Conservation (phyloP, 2,329 filamentous ascomycete species). For the Cercospora zeae-maydis region DNA sequence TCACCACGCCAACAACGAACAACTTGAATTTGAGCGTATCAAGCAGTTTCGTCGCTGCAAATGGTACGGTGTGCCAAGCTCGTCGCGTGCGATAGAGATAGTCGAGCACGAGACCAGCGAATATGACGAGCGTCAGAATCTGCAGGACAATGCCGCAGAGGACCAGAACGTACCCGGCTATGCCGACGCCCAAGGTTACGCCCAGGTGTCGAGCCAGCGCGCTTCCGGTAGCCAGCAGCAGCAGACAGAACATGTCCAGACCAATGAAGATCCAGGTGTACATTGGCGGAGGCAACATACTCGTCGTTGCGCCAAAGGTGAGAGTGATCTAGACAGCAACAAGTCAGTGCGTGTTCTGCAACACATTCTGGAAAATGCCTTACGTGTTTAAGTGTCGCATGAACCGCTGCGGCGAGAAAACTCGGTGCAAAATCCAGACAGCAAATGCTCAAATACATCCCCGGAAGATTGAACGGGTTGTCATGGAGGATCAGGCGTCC, state of each 20-base stretch:
- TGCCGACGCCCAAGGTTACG: background rate
- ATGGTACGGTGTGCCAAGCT: conserved; percentile 10
- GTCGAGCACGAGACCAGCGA: conserved; percentile 5
- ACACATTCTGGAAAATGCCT: background rate
- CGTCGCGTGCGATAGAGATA: conserved; percentile 6
- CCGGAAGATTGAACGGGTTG: conserved; percentile 2
- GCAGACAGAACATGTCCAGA: conserved; percentile 9
- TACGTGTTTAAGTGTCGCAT: conserved; percentile 9
- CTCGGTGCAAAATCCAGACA: conserved; percentile 10
- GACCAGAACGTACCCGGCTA: background rate
- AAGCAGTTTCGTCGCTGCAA: conserved; percentile 9
- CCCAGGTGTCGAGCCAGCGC: background rate
- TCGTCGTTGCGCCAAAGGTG: conserved; percentile 9
- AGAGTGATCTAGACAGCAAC: background rate
- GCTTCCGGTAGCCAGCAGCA: background rate
- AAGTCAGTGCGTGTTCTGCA: background rate
- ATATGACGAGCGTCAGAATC: conserved; percentile 5
- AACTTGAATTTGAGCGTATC: conserved; percentile 10
- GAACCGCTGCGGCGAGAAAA: conserved; percentile 8
- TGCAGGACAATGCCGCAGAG: background rate
- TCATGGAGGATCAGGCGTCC: conserved; percentile 4
- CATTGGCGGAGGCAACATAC: conserved; percentile 9
- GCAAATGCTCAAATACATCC: background rate
- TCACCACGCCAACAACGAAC: background rate
- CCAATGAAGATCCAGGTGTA: conserved; percentile 13